These are phyloP conservation scores for Trichoderma semiorbis DNA, from an alignment of 2,329 filamentous ascomycete species.

Conservation along the genomic window DNA sequence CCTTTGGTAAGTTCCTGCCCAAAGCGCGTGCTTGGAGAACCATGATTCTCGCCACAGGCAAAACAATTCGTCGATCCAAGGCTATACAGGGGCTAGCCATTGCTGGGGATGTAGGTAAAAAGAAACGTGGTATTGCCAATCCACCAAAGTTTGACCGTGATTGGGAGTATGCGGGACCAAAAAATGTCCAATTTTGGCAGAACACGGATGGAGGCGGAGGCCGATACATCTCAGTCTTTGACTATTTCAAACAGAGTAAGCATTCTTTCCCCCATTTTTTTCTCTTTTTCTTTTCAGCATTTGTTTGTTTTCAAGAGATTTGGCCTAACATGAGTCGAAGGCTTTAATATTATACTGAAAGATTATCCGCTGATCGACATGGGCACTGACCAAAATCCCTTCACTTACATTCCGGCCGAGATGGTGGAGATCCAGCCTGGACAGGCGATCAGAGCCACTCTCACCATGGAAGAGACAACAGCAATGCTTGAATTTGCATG, in stretches of 20 bases:
- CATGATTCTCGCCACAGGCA: conserved; percentile 30
- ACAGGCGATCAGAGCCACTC: conserved; percentile 59
- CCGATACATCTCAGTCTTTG: conserved; percentile 37
- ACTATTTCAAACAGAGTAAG: conserved; percentile 46
- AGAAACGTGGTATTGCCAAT: not conserved
- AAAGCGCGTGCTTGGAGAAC: conserved; percentile 37
- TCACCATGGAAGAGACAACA: conserved; percentile 58
- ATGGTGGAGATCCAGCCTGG: conserved; percentile 61
- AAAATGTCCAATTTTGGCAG: conserved; percentile 31
- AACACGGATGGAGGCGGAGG: conserved; percentile 24
- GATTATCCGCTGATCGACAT: conserved; percentile 63
- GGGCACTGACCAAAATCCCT: conserved; percentile 52
- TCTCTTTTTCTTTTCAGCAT: not conserved
- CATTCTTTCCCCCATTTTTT: not conserved
- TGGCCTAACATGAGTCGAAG: conserved; percentile 23
- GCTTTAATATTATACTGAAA: conserved; percentile 35
- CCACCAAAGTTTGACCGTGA: conserved; percentile 24
- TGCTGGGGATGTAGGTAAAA: conserved; percentile 19
- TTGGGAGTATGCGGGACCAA: conserved; percentile 33
- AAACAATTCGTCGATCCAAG: conserved; percentile 30
- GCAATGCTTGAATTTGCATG: conserved; percentile 72
- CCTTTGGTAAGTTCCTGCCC: conserved; percentile 36
- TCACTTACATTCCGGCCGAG: conserved; percentile 64
- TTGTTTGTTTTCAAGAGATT: not conserved
- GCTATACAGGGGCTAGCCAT: conserved; percentile 30